A percentile compares a stretch with the other conserved stretches of the same genome.
phyloP scores from a whole-genome alignment of 768 basidiomycete species.

The Mrakia gelida region DNA sequence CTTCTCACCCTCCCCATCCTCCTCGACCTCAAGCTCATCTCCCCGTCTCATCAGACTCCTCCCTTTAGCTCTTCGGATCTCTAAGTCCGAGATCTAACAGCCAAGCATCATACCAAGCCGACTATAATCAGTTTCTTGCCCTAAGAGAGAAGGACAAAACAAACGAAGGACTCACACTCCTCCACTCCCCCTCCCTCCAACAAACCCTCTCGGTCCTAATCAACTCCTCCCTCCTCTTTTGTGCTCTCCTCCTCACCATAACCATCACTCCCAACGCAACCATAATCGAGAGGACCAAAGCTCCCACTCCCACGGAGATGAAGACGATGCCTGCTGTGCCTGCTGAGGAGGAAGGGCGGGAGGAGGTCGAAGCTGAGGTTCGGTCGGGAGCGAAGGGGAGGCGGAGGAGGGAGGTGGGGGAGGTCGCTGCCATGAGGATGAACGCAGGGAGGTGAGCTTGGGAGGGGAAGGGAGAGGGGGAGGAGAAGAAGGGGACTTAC shows the following conservation, averaged over 20 bases:
- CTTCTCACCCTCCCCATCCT: too few species aligned
- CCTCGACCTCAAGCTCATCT: neutral
- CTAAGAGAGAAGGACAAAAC: too few species aligned
- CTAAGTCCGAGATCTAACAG: neutral
- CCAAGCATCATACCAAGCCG: too few species aligned
- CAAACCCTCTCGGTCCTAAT: neutral
- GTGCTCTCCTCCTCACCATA: neutral
- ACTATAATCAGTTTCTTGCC: too few species aligned
- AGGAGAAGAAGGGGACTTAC: neutral
- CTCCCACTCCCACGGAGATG: neutral
- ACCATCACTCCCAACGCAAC: neutral
- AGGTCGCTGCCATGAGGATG: neutral
- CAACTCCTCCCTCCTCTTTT: neutral
- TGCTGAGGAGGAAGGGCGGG: neutral
- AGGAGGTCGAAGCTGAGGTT: neutral
- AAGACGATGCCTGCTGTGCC: neutral
- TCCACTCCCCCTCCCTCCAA: neutral
- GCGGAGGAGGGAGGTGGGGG: neutral
- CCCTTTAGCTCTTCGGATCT: neutral
- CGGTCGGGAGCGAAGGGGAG: constrained; percentile 11
- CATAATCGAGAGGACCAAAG: neutral
- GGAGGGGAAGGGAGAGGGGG: neutral
- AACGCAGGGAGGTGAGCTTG: neutral
- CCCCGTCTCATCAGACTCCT: neutral
- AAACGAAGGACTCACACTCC: neutral